These are phyloP conservation scores for Cercospora brassicicola DNA, from an alignment of 2,329 filamentous ascomycete species.

Conservation along the genomic window DNA sequence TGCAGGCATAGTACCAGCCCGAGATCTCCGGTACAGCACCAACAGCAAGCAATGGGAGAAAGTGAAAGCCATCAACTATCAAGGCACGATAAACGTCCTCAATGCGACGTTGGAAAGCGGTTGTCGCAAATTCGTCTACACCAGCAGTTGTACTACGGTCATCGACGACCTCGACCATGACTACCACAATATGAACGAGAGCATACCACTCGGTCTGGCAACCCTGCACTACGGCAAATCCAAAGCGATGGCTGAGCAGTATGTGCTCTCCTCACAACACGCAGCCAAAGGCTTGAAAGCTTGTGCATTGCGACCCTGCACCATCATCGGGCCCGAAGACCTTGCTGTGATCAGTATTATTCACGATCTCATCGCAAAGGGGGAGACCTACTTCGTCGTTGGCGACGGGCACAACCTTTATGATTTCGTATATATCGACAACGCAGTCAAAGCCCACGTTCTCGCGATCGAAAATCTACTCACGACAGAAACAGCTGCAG, in stretches of 20 bases:
- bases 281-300: conserved; percentile 38
- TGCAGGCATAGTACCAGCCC: conserved; percentile 56
- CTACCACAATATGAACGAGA: conserved; percentile 80
- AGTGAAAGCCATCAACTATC: conserved; percentile 81
- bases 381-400: conserved; percentile 75
- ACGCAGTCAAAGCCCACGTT: conserved; percentile 75
- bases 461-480: conserved; percentile 75
- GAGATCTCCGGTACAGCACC: conserved; percentile 43
- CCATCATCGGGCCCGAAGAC: conserved; percentile 90
- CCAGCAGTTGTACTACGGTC: conserved; percentile 82
- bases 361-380: conserved; percentile 66
- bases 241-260: conserved; percentile 79
- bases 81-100: conserved; percentile 77
- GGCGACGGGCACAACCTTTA: conserved; percentile 71
- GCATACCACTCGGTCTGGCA: conserved; percentile 69
- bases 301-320: conserved; percentile 76
- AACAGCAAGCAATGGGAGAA: conserved; percentile 51
- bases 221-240: conserved; percentile 81
- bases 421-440: conserved; percentile 69
- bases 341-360: conserved; percentile 72
- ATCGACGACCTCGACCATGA: conserved; percentile 74
- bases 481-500: conserved; percentile 61
- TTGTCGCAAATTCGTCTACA: conserved; percentile 85
- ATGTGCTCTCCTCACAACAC: conserved; percentile 71
- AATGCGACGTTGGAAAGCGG: conserved; percentile 67